phyloP scores from a whole-genome alignment of 2,329 filamentous ascomycete species.

The Trichoderma sp. region DNA sequence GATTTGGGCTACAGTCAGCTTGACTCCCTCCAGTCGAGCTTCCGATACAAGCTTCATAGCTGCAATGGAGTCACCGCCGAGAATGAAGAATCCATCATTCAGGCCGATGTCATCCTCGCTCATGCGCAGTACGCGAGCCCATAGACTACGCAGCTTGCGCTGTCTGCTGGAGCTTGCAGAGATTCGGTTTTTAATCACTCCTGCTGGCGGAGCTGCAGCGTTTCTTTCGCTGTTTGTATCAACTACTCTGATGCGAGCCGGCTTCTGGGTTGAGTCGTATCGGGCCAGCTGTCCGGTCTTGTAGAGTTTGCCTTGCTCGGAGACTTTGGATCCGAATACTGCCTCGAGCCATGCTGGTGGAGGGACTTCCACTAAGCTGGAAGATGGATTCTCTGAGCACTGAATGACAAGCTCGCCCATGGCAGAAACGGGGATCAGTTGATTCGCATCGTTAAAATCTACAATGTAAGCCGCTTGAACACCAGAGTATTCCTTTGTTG shows the following conservation, averaged over 20 bases:
- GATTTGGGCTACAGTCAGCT: slow-evolving; percentile 59
- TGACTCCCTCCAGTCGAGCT: slow-evolving; percentile 52
- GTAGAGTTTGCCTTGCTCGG: slow-evolving; percentile 41
- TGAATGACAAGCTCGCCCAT: slow-evolving; percentile 52
- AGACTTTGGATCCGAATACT: slow-evolving; percentile 31
- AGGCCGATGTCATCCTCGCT: slow-evolving; percentile 53
- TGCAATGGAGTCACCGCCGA: slow-evolving; percentile 63
- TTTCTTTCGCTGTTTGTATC: slow-evolving; percentile 31
- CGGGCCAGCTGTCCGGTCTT: slow-evolving; percentile 48
- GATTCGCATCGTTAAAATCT: slow-evolving; percentile 42
- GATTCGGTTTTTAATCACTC: slow-evolving; percentile 36
- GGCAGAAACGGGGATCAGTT: slow-evolving; percentile 46
- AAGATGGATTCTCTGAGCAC: slow-evolving; percentile 27
- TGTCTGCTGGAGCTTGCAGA: slow-evolving; percentile 49
- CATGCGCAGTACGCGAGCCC: slow-evolving; percentile 52
- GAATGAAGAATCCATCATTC: slow-evolving; percentile 63
- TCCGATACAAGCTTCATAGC: slow-evolving; percentile 66
- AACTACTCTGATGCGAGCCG: slow-evolving; percentile 40
- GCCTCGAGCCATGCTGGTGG: slow-evolving; percentile 1
- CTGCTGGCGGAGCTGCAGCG: slow-evolving; percentile 10
- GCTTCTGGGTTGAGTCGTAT: slow-evolving; percentile 36
- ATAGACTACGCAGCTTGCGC: slow-evolving; percentile 50
- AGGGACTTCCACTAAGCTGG: neutral
- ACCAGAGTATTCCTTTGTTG: slow-evolving; percentile 35
- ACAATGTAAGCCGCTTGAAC: slow-evolving; percentile 47